A percentile compares a stretch with the other conserved stretches of the same genome.
Evolutionary conservation across 202 grass and related monocot genomes (phyloP).

Genomic region (Dendrocalamus latiflorus): DNA sequence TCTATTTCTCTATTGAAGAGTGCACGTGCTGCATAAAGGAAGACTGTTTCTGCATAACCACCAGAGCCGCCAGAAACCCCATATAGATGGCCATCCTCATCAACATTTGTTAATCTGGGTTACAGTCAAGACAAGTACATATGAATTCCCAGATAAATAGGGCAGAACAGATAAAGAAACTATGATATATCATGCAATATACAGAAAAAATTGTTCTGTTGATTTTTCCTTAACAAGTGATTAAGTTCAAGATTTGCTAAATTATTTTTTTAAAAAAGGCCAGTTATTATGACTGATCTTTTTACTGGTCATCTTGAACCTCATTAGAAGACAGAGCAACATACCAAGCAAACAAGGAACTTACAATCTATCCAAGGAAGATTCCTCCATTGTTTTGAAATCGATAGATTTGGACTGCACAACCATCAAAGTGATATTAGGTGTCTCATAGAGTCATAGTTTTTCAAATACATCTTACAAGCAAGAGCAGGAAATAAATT

Average conservation of each 20-base stretch:
- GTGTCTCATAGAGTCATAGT: conserved; percentile 3
- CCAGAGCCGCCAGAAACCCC: conserved; percentile 91
- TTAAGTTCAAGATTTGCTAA: neutral
- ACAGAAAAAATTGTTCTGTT: neutral
- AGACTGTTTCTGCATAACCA: conserved; percentile 87
- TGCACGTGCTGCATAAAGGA: conserved; percentile 54
- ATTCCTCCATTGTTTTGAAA: conserved; percentile 78
- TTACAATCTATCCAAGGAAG: conserved; percentile 78
- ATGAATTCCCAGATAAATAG: neutral
- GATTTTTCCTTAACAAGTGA: neutral
- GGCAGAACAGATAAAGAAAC: neutral
- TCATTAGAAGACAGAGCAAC: conserved; percentile 6
- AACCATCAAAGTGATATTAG: conserved; percentile 24
- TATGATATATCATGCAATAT: neutral
- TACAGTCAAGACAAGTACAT: conserved; percentile 11
- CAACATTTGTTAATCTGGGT: conserved; percentile 83
- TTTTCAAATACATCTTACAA: conserved; percentile 18
- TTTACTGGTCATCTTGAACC: neutral
- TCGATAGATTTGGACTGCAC: conserved; percentile 77
- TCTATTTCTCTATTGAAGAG: conserved; percentile 79
- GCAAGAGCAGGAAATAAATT: conserved; percentile 12
- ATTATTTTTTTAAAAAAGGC: neutral
- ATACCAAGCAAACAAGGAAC: conserved; percentile 15
- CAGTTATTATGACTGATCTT: neutral
- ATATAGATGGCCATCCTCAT: conserved; percentile 73